These are phyloP conservation scores for Hypoxylon sp. DNA, from an alignment of 2,329 filamentous ascomycete species.

Conservation along the genomic window DNA sequence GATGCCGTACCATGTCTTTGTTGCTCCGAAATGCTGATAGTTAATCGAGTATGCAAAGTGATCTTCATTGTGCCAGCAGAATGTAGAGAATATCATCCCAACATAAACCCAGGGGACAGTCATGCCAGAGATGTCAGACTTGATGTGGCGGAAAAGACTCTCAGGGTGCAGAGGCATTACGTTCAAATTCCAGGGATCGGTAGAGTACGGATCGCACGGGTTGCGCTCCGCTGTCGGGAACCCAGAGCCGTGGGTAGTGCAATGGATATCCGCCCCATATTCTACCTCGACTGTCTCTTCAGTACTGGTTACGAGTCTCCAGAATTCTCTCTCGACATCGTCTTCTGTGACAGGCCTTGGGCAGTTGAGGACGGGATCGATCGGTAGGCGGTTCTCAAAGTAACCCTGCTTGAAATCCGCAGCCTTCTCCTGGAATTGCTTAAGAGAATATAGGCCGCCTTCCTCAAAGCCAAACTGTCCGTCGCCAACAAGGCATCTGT, in stretches of 20 bases:
- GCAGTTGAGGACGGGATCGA: slow-evolving; percentile 85
- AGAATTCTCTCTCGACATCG: slow-evolving; percentile 96
- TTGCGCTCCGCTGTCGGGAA: slow-evolving; percentile 96
- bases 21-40: slow-evolving; percentile 97
- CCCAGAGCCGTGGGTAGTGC: slow-evolving; percentile 95
- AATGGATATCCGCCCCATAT: slow-evolving; percentile 98
- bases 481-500: slow-evolving; percentile 93
- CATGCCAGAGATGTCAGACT: slow-evolving; percentile 98
- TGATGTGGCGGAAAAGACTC: slow-evolving; percentile 96
- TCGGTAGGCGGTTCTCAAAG: slow-evolving; percentile 91
- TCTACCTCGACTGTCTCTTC: slow-evolving; percentile 98
- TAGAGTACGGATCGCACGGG: slow-evolving; percentile 87
- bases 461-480: slow-evolving; percentile 98
- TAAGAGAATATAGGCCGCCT: slow-evolving; percentile 93
- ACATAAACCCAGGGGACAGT: slow-evolving; percentile 99
- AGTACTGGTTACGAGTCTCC: slow-evolving; percentile 92
- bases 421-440: slow-evolving; percentile 96
- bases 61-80: slow-evolving; percentile 99
- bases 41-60: slow-evolving; percentile 98
- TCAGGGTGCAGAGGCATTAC: slow-evolving; percentile 91
- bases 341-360: slow-evolving; percentile 90
- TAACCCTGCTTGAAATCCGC: slow-evolving; percentile 95
- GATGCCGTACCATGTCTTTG: slow-evolving; percentile 99
- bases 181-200: slow-evolving; percentile 96
- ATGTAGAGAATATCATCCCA: slow-evolving; percentile 99